Percentiles rank a stretch among this genome's conserved stretches.
phyloP scores from a whole-genome alignment of 805 yeast species.

The Barnettozyma sp. region DNA sequence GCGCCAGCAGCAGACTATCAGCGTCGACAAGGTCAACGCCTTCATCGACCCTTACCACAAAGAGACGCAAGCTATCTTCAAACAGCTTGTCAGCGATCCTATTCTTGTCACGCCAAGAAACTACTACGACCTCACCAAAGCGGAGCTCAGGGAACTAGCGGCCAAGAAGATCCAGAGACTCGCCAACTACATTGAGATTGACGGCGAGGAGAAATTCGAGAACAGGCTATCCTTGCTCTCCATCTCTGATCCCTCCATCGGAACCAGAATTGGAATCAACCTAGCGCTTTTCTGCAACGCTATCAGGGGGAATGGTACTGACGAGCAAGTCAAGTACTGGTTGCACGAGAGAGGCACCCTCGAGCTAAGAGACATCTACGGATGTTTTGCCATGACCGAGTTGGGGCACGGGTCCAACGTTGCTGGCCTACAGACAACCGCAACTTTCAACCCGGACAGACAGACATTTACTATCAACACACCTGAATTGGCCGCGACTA shows the following conservation, averaged over 20 bases:
- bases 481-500: constrained; percentile 87
- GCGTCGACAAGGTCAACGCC: constrained; percentile 41
- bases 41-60: constrained; percentile 48
- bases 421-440: constrained; percentile 89
- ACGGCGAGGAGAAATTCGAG: constrained; percentile 37
- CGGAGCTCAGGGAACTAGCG: constrained; percentile 51
- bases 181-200: constrained; percentile 50
- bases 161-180: constrained; percentile 56
- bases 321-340: constrained; percentile 82
- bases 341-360: constrained; percentile 59
- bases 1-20: constrained; percentile 37
- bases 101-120: constrained; percentile 45
- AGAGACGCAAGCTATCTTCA: constrained; percentile 42
- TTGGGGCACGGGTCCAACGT: constrained; percentile 92
- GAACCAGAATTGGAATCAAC: constrained; percentile 84
- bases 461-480: constrained; percentile 75
- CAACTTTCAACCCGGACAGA: constrained; percentile 58
- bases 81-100: constrained; percentile 63
- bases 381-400: constrained; percentile 93
- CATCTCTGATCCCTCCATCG: constrained; percentile 69
- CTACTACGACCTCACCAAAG: constrained; percentile 53
- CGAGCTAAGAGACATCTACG: constrained; percentile 50
- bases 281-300: constrained; percentile 78
- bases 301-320: constrained; percentile 81
- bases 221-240: constrained; percentile 53